A percentile compares a stretch with the other conserved stretches of the same genome.
phyloP scores from a whole-genome alignment of 495 filamentous ascomycete species.

The Talaromyces adpressus region DNA sequence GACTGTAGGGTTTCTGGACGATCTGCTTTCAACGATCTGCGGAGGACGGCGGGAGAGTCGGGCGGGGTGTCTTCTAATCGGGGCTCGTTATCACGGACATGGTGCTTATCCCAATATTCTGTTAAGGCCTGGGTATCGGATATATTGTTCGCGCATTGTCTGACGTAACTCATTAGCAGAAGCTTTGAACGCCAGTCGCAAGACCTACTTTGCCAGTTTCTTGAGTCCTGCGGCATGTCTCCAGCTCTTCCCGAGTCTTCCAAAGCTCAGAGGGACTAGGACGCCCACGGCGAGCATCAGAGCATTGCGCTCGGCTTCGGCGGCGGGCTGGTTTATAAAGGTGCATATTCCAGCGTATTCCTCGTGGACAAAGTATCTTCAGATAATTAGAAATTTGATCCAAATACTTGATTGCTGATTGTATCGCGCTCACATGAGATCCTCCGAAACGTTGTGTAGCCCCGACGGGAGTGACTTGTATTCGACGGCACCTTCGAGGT shows the following conservation, averaged over 20 bases:
- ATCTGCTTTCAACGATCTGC: conserved; percentile 33
- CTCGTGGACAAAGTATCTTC: conserved; percentile 80
- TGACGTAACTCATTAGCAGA: conserved; percentile 8
- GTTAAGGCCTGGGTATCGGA: conserved; percentile 55
- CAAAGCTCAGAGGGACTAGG: conserved; percentile 78
- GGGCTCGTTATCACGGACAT: conserved; percentile 41
- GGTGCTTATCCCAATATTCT: conserved; percentile 70
- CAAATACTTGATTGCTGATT: not conserved
- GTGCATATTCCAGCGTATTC: conserved; percentile 85
- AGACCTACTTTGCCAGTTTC: conserved; percentile 59
- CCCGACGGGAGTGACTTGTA: conserved; percentile 93
- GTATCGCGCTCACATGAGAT: conserved; percentile 59
- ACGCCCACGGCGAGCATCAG: conserved; percentile 87
- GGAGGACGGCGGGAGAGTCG: conserved; percentile 50
- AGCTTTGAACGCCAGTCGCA: not conserved
- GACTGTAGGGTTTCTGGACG: conserved; percentile 21
- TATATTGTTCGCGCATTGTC: conserved; percentile 28
- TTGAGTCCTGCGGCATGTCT: conserved; percentile 72
- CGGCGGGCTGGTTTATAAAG: conserved; percentile 78
- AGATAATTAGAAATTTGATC: not conserved
- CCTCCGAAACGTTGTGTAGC: conserved; percentile 78
- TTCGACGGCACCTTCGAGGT: conserved; percentile 84
- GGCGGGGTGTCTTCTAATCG: conserved; percentile 34
- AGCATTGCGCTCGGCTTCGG: conserved; percentile 74
- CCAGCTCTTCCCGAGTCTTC: conserved; percentile 84